A percentile compares a stretch with the other conserved stretches of the same genome.
phyloP scores from a whole-genome alignment of 139 green algal species.

The Medakamo hakoo region DNA sequence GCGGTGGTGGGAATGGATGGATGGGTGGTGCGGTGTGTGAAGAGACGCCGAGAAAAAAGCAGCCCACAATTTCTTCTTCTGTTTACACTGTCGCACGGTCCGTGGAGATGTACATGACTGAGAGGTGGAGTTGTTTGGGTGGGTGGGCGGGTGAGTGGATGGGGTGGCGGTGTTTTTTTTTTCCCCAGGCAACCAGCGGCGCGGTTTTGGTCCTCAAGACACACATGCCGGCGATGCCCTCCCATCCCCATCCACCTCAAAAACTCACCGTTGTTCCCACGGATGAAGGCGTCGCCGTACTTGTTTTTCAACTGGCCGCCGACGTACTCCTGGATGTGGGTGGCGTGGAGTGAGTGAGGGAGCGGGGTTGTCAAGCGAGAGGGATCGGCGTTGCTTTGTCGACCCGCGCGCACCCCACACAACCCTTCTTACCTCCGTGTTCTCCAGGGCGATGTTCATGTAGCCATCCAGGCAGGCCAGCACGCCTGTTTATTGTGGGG shows the following conservation, averaged over 20 bases:
- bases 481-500: conserved; percentile 56
- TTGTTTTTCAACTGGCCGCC: conserved; percentile 98
- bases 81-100: background rate
- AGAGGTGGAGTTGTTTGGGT: background rate
- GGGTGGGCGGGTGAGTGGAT: too few relatives aligned
- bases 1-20: too few relatives aligned
- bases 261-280: conserved; percentile 85
- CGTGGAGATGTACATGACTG: background rate
- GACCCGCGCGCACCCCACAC: background rate
- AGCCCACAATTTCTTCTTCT: background rate
- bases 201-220: background rate
- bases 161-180: too few relatives aligned
- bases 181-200: too few relatives aligned
- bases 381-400: too few relatives aligned
- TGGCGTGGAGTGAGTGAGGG: too few relatives aligned
- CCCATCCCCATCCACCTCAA: background rate
- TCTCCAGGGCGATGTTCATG: conserved; percentile 99
- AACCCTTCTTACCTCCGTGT: conserved; percentile 68
- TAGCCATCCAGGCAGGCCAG: conserved; percentile 96
- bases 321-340: conserved; percentile 79
- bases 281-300: conserved; percentile 98
- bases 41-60: too few relatives aligned
- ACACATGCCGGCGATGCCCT: background rate
- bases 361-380: too few relatives aligned
- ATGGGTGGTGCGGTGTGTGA: too few relatives aligned